Base-by-base conservation (phyloP, 2,329 filamentous ascomycete genomes). In the Mycogone perniciosa region DNA sequence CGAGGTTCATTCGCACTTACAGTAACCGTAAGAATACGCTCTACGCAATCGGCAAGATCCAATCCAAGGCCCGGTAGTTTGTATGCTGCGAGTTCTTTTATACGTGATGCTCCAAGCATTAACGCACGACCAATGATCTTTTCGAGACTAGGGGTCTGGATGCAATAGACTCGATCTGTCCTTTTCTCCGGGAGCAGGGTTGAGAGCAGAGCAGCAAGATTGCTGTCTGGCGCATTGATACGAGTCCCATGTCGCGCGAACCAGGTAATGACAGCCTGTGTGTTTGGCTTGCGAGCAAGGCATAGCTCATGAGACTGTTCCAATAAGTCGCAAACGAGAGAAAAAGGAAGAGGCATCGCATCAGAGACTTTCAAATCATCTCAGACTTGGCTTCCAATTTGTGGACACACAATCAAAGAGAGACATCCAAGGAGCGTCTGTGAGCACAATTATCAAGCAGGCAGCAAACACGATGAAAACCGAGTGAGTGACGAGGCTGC, bases 111-210 rank as follows among this genome's bases (percentile, higher is more conserved):
- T 1, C 85, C 82, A 27, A 95, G 74, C 4, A 76, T 67, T n/a
- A 92, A 73, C 20, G 81, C 79, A 31, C 83, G 79, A 3, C 76
- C 79, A 11, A 96, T 75, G n/a, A 88, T 78, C 46, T 76, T 80
- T 50, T 84, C 79, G 0, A 96, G 72, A 0, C 71, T 75, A 7
- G 70, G 63, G 5, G 80, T 71, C 60, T 88, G 81, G 1, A 95
- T 73, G 35, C 76, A 78, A 63, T 91, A 95, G 2, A 92, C 86
- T 30, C 89, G 80, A 62, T 95, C 89, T 3, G 82, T 84, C 48
- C 89, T 77, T 56, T 78, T 83, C 55, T 90, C 84, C 0, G 90
- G 89, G 0, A 95, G 77, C 1, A 96, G 68, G 3, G 85, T 84
- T 1, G 87, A 91, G 0, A 95, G 71, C 1, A 96, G 69, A 2